phyloP scores from a whole-genome alignment of 345 rosid genomes.

The Gossypium turneri region DNA sequence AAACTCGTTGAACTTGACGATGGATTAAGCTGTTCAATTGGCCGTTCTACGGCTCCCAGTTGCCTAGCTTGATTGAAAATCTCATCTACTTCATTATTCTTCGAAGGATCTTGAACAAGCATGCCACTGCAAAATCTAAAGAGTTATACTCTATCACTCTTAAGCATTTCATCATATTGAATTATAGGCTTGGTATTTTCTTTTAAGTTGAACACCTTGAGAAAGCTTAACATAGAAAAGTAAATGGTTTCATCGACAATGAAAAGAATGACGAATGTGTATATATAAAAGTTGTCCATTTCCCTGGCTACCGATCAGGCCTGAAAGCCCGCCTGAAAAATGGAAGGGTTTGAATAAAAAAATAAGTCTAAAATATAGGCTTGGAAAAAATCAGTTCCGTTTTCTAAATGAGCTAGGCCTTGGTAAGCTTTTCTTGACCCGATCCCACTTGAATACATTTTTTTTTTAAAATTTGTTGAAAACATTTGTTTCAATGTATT shows the following conservation, averaged over 20 bases:
- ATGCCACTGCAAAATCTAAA: conserved; percentile 59
- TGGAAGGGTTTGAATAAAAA: accelerated
- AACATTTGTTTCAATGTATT: too few relatives aligned
- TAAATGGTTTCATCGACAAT: neutral
- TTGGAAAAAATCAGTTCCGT: too few relatives aligned
- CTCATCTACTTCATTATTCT: conserved; percentile 2
- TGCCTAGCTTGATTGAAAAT: conserved; percentile 23
- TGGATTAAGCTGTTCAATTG: conserved; percentile 50
- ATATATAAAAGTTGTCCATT: neutral
- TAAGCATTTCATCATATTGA: neutral
- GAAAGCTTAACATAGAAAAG: neutral
- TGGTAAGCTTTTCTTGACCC: too few relatives aligned
- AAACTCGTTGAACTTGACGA: conserved; percentile 74
- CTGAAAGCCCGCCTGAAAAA: too few relatives aligned
- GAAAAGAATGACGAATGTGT: neutral
- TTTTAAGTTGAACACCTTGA: neutral
- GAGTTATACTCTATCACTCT: neutral
- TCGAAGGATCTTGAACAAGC: conserved; percentile 57
- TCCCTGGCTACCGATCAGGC: accelerated
- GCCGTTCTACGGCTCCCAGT: conserved; percentile 85
- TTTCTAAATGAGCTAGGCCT: accelerated
- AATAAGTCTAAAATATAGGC: accelerated
- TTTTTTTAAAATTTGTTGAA: too few relatives aligned
- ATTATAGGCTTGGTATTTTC: neutral
- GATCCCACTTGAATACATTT: accelerated